Evolutionary conservation across 805 yeast species (phyloP).

Genomic region (Candida corydali): DNA sequence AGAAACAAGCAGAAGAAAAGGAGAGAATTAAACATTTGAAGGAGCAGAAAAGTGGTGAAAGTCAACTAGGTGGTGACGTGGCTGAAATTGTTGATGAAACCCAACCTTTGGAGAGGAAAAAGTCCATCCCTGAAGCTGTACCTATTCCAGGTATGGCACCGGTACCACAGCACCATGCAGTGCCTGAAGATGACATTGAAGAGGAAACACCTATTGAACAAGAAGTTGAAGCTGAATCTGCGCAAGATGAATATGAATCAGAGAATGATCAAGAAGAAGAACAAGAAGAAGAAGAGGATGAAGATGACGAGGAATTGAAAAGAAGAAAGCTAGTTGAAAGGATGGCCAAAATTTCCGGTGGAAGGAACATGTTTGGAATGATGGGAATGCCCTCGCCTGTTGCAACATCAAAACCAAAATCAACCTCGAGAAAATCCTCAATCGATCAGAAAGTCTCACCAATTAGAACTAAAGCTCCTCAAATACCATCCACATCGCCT

Average conservation of each 20-base stretch:
- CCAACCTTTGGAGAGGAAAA: neutral
- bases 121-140: neutral
- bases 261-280: conserved; percentile 23
- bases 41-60: conserved; percentile 13
- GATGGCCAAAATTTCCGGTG: conserved; percentile 95
- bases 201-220: conserved; percentile 3
- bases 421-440: conserved; percentile 6
- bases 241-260: conserved; percentile 12
- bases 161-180: neutral
- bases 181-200: neutral
- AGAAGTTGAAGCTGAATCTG: conserved; percentile 10
- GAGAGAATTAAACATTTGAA: conserved; percentile 18
- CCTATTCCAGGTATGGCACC: conserved; percentile 6
- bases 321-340: conserved; percentile 79
- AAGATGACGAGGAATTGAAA: conserved; percentile 72
- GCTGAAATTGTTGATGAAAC: neutral
- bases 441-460: conserved; percentile 36
- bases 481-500: conserved; percentile 16
- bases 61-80: neutral
- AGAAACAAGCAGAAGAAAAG: conserved; percentile 30
- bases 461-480: conserved; percentile 21
- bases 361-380: conserved; percentile 75
- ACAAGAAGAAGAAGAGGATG: conserved; percentile 52
- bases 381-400: conserved; percentile 49
- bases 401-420: conserved; percentile 17